Evolutionary conservation across 1,139 yeast genomes (phyloP), one percentile per base, ranked within the genome.

Genomic region (Yamadazyma spencermartinsiae): DNA sequence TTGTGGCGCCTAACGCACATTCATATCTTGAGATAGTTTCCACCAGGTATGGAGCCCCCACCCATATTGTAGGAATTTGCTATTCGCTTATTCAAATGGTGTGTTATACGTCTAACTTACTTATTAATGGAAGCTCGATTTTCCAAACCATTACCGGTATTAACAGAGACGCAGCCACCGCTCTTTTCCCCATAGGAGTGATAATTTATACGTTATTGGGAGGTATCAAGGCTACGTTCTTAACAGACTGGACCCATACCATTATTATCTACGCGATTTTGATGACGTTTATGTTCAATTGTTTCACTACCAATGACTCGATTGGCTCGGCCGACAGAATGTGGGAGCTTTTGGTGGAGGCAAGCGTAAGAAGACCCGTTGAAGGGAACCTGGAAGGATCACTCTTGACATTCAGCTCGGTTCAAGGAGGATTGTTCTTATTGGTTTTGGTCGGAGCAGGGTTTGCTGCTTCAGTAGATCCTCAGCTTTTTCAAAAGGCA

Each of bases 1-100:
- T 78, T 49, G 74, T 78, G 41, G 88, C 89, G 8, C 89, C 89
- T 2, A 80, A 77, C 37, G 86, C 87, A 4, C 94, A 86, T 62
- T 85, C 94, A 1, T 84, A 79, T 60, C 68, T 82, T 45, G 94
- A 86, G 57, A 76, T 84, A 34, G 75, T 86, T 46, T 74, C 72
- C 48, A 79, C 76, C 2, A 66, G 95, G 42, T 86, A 81, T 54
- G 95, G 95, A 5, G 61, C 72, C 15, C 50, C 60, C 3, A 46
- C 52, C 6, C 57, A 52, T 40, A 31, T 43, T n/a, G 48, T 46
- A 3, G 39, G 45, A n/a, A 36, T 50, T 23, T 17, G 34, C 17
- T 52, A 52, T 34, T 51, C 54, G 3, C 27, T 48, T n/a, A 45
- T 44, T 28, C 53, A 44, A 36, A 51, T 47, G 51, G 46, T 50